Base-by-base conservation (phyloP, 2,329 filamentous ascomycete species). In the Rhexocercosporidium sp. region DNA sequence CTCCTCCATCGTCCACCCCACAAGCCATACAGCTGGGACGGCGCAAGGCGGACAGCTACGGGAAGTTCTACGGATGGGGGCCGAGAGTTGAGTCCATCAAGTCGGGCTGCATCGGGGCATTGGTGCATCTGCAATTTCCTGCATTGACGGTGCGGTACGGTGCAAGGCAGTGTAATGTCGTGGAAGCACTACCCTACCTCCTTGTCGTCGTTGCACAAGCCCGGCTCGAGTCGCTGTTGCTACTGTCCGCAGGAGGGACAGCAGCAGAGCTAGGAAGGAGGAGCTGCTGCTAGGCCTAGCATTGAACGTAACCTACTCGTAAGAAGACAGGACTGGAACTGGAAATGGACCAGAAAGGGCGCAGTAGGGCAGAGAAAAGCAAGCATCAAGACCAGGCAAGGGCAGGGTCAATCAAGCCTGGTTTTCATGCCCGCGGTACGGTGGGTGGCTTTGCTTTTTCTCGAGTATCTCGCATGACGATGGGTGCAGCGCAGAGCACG, bases 391-490 rank as follows among this genome's bases (percentile, higher is more conserved):
- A n/a, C 29, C 8, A 20, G 16, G n/a, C 47, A 51, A 44, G 34
- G 49, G 37, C 46, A 31, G n/a, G 51, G n/a, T 37, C 44, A 49
- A 18, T 61, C 20, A 29, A 31, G 39, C 62, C 29, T 37, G 62
- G 62, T 49, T 51, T 53, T 59, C 14, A 44, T 59, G 54, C 51
- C 41, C 29, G 37, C 29, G 44, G 62, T 59, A 64, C 27, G 37
- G 12, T 25, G 25, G 25, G 29, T 46, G 31, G 37, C 57, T 29
- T 46, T 31, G 39, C 39, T 44, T 67, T 51, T 56, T 11, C 60
- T 64, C 51, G 56, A 61, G 29, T 64, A 56, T 67, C 65, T 57
- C 62, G 65, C 61, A 61, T 61, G 20, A 20, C 20, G 56, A 54
- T 41, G 37, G 18, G 47, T n/a, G 57, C 39, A 29, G 31, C 41